These are phyloP conservation scores for Capsicum pubescens DNA, from an alignment of 257 asterid species.

Conservation along the genomic window DNA sequence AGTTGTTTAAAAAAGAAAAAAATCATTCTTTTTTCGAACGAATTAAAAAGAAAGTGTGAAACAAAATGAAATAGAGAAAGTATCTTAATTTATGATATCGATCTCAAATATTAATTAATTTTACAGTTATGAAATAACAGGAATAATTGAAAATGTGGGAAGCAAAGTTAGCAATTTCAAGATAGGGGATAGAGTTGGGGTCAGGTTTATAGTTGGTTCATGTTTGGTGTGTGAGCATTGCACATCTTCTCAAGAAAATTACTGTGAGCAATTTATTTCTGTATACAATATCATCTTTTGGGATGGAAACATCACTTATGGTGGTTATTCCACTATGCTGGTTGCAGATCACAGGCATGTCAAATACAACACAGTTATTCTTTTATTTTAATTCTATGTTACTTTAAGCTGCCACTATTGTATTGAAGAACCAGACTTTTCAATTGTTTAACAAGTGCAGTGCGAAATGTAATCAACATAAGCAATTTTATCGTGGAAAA, in stretches of 20 bases:
- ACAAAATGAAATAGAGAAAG: no score
- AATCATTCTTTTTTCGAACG: no score
- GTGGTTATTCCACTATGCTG: slow-evolving; percentile 77
- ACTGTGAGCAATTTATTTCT: slow-evolving; percentile 62
- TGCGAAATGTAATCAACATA: no score
- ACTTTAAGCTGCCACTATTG: no score
- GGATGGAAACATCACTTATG: slow-evolving; percentile 92
- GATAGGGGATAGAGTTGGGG: slow-evolving; percentile 77
- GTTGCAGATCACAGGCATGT: slow-evolving; percentile 64
- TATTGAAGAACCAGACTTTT: no score
- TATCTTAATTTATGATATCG: no score
- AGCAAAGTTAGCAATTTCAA: slow-evolving; percentile 66
- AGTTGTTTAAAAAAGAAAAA: no score
- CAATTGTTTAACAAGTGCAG: no score
- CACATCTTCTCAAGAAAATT: slow-evolving; percentile 65
- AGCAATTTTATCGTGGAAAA: no score
- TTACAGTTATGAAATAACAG: slow-evolving; percentile 79
- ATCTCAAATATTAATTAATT: no score
- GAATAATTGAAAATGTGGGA: slow-evolving; percentile 75
- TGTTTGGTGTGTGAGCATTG: slow-evolving; percentile 76
- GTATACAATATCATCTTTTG: slow-evolving; percentile 75
- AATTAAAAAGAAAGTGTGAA: no score
- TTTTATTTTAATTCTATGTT: no score
- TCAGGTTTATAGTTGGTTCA: slow-evolving; percentile 81
- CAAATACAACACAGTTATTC: neutral